Evolutionary conservation across 2,329 filamentous ascomycete genomes (phyloP).

Genomic region (Dactylellina drechsleri): DNA sequence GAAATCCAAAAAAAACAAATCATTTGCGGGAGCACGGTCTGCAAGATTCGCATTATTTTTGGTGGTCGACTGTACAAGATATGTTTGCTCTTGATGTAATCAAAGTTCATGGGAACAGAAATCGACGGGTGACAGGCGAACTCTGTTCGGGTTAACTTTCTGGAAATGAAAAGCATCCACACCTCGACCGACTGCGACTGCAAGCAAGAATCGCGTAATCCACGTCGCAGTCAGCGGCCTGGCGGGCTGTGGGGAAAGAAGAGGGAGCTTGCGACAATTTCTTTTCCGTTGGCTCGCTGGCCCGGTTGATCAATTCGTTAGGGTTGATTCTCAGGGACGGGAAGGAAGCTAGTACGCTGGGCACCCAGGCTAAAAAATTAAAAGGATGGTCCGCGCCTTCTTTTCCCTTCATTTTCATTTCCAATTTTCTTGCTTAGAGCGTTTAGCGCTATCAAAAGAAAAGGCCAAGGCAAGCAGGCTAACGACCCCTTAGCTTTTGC

Average conservation of each 20-base stretch:
- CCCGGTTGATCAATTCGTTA: neutral
- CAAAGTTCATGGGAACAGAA: neutral
- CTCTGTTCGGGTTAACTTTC: neutral
- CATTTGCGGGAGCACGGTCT: too few relatives aligned
- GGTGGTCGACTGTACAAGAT: too few relatives aligned
- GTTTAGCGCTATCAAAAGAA: neutral
- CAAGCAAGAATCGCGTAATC: constrained; percentile 52
- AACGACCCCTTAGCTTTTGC: neutral
- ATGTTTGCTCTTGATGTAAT: too few relatives aligned
- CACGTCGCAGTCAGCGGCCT: constrained; percentile 1
- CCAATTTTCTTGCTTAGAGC: neutral
- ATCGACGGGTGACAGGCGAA: neutral
- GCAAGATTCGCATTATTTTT: too few relatives aligned
- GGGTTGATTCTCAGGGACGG: constrained; percentile 41
- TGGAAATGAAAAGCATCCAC: neutral
- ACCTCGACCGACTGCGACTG: constrained; percentile 10
- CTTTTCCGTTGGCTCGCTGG: too few relatives aligned
- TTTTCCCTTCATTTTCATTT: neutral
- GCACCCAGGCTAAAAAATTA: neutral
- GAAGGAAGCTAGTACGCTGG: neutral
- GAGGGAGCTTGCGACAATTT: neutral
- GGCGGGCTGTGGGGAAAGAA: neutral
- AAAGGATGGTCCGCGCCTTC: neutral
- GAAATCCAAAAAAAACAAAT: too few relatives aligned
- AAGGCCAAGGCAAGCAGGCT: constrained; percentile 5